These are phyloP conservation scores for Psilocybe sp. DNA, from an alignment of 768 basidiomycete species.

Conservation along the genomic window DNA sequence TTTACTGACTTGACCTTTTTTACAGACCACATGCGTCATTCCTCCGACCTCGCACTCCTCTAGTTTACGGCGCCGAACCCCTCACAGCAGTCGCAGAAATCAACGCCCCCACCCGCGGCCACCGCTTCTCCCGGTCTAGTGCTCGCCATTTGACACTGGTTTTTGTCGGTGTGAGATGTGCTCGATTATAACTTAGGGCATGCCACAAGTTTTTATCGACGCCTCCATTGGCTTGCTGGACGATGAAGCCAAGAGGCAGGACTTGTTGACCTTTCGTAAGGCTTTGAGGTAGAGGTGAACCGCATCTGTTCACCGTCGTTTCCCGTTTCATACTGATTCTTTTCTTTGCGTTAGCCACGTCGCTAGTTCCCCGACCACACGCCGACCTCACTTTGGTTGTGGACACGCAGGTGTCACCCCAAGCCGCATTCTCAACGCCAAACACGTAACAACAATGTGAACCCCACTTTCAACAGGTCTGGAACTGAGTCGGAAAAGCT, in stretches of 20 bases:
- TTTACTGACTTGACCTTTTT: conserved; percentile 1
- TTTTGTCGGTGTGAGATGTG: conserved; percentile 83
- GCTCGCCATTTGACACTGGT: conserved; percentile 84
- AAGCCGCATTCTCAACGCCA: conserved; percentile 82
- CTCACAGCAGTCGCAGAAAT: conserved; percentile 56
- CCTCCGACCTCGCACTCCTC: conserved; percentile 61
- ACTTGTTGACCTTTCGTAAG: conserved; percentile 75
- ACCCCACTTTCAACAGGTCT: conserved; percentile 66
- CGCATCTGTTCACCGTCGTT: neutral
- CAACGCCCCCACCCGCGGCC: conserved; percentile 76
- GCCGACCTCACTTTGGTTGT: conserved; percentile 52
- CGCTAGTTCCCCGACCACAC: conserved; percentile 80
- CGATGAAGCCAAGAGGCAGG: conserved; percentile 80
- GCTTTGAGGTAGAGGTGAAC: conserved; percentile 76
- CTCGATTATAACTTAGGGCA: conserved; percentile 55
- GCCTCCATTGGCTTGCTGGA: conserved; percentile 75
- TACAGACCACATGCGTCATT: conserved; percentile 67
- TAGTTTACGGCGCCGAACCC: conserved; percentile 56
- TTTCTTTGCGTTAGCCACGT: conserved; percentile 54
- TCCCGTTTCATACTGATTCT: neutral
- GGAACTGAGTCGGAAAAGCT: conserved; percentile 85
- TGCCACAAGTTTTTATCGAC: conserved; percentile 71
- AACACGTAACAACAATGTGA: conserved; percentile 64
- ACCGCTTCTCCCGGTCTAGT: conserved; percentile 69
- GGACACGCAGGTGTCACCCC: conserved; percentile 79